Conservation (phyloP, 1,139 yeast species). For the Geotrichum candidum region DNA sequence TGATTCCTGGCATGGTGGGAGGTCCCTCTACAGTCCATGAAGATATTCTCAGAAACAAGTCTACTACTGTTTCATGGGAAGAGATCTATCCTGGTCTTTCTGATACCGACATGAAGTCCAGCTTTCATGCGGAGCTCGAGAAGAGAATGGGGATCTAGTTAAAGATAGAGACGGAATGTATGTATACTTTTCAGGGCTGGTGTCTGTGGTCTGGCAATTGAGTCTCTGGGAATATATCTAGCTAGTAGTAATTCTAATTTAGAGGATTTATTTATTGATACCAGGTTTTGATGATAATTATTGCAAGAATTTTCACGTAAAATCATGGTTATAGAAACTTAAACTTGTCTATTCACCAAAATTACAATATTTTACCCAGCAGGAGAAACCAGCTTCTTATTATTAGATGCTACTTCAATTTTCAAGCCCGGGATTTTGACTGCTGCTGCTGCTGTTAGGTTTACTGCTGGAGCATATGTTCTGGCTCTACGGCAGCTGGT, state of each 20-base stretch:
- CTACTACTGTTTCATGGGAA: conserved; percentile 82
- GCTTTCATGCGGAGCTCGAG: conserved; percentile 65
- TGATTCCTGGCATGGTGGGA: conserved; percentile 58
- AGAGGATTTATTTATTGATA: conserved; percentile 4
- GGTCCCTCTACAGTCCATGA: conserved; percentile 49
- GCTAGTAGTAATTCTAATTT: conserved; percentile 6
- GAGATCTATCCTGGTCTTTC: conserved; percentile 59
- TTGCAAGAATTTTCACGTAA: too few relatives aligned
- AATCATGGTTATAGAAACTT: too few relatives aligned
- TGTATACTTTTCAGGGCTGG: background rate
- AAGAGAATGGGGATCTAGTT: conserved; percentile 38
- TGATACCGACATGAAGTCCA: conserved; percentile 38
- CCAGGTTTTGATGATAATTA: too few relatives aligned
- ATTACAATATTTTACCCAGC: too few relatives aligned
- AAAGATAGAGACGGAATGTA: background rate
- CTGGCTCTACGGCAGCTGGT: too few relatives aligned
- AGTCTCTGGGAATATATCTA: background rate
- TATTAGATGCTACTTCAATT: too few relatives aligned
- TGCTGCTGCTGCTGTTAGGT: too few relatives aligned
- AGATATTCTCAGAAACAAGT: conserved; percentile 75
- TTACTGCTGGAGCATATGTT: too few relatives aligned
- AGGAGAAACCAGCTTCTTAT: too few relatives aligned
- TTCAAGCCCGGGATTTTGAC: too few relatives aligned
- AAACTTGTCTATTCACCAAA: too few relatives aligned
- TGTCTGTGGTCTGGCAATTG: background rate